phyloP scores from a whole-genome alignment of 176 grass and related monocot species.

The Tillandsia fasciculata region DNA sequence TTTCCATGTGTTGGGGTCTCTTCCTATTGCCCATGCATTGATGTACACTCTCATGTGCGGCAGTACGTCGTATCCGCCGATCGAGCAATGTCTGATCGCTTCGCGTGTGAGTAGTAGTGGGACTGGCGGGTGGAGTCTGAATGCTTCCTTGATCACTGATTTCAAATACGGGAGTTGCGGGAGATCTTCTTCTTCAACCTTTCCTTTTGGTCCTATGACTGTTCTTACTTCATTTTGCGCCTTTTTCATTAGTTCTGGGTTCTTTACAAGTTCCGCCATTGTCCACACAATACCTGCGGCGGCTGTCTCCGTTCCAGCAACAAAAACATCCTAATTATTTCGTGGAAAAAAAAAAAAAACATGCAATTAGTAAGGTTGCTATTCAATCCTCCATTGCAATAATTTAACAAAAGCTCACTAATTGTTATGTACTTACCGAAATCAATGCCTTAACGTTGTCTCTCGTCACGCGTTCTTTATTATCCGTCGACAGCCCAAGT shows the following conservation, averaged over 20 bases:
- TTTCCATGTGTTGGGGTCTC: constrained; percentile 26
- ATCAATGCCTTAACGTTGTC: constrained; percentile 19
- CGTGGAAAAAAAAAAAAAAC: too few species aligned
- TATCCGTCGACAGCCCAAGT: constrained; percentile 16
- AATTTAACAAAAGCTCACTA: too few species aligned
- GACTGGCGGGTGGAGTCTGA: constrained; percentile 26
- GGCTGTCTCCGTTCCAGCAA: constrained; percentile 25
- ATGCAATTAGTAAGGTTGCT: too few species aligned
- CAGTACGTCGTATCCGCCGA: constrained; percentile 26
- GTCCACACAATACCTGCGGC: constrained; percentile 21
- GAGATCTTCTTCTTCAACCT: constrained; percentile 23
- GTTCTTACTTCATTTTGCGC: constrained; percentile 20
- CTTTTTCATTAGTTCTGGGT: constrained; percentile 15
- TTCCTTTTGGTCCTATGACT: not conserved
- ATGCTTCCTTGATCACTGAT: constrained; percentile 34
- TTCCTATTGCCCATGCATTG: constrained; percentile 32
- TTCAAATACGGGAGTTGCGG: constrained; percentile 25
- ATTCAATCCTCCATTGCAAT: too few species aligned
- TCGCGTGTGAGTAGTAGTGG: constrained; percentile 25
- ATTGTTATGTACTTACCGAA: not conserved
- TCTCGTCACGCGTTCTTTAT: not conserved
- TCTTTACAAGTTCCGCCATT: constrained; percentile 22
- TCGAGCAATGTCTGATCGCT: constrained; percentile 6
- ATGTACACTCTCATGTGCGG: constrained; percentile 17
- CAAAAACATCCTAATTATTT: constrained; percentile 20